A percentile compares a stretch with the other conserved stretches of the same genome.
Conservation (phyloP, 768 basidiomycete genomes). For the Suillus occidentalis region DNA sequence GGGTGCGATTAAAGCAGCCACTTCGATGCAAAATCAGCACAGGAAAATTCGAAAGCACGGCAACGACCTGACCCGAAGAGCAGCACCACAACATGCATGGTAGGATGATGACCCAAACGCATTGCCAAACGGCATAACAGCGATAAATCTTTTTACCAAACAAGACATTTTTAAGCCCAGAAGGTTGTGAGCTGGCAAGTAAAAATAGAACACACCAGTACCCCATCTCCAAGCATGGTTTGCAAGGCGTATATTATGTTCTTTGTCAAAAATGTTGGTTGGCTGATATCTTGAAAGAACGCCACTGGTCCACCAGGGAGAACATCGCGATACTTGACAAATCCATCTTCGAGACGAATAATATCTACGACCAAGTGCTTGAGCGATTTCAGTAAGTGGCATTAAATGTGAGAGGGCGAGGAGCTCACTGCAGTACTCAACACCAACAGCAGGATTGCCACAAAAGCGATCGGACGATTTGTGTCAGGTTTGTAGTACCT, state of each 20-base stretch:
- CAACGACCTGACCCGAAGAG: slow-evolving; percentile 6
- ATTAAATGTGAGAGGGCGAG: background rate
- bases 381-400: background rate
- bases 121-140: slow-evolving; percentile 19
- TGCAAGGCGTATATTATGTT: slow-evolving; percentile 20
- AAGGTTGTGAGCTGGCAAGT: background rate
- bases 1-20: slow-evolving; percentile 3
- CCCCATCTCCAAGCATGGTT: slow-evolving; percentile 12
- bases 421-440: slow-evolving; percentile 23
- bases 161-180: background rate
- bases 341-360: slow-evolving; percentile 20
- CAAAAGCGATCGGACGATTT: slow-evolving; percentile 15
- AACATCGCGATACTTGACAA: slow-evolving; percentile 20
- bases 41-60: background rate
- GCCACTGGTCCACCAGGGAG: slow-evolving; percentile 24
- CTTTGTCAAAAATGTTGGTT: slow-evolving; percentile 27
- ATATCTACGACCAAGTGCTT: slow-evolving; percentile 20
- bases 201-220: slow-evolving; percentile 9
- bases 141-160: slow-evolving; percentile 14
- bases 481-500: slow-evolving; percentile 3
- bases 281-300: slow-evolving; percentile 22
- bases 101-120: slow-evolving; percentile 10
- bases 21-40: background rate
- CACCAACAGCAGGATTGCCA: slow-evolving; percentile 19
- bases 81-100: slow-evolving; percentile 8